Evolutionary conservation across 129 eudicot species (phyloP), one percentile per base, ranked within the genome.

Genomic region (Kitagawia praeruptora): DNA sequence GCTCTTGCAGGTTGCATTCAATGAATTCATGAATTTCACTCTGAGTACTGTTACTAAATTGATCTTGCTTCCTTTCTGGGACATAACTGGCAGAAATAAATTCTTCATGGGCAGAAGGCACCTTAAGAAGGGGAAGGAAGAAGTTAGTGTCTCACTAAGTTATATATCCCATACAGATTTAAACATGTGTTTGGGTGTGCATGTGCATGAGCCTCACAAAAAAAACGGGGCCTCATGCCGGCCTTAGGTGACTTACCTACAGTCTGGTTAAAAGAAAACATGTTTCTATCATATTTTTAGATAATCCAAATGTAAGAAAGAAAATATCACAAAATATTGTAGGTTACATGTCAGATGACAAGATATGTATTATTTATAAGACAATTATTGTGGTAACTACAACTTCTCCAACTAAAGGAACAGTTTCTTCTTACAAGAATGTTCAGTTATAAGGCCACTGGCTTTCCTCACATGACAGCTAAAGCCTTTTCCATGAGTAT

Each of bases 1-100:
- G 75, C 73, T 83, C 87, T 88, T 82, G 87, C 85, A 91, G 70
- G 76, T 83, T 85, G 79, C 25, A 46, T 80, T 75, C 82, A 75
- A 87, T 31, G 74, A 79, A 84, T 72, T 75, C 77, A 88, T 79
- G 76, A 66, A 82, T 80, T 82, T 84, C 90, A 58, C n/a, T 37
- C 40, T 81, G 80, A 45, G 75, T 51, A 21, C n/a, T 44, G 67
- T 87, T 87, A 48, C 66, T 74, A 61, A 75, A 63, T 28, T 70
- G 87, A 56, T 86, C 86, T 77, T 81, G 85, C 27, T 75, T 78
- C 76, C 81, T 79, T 76, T 76, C 85, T 37, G 74, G 67, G 71
- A 80, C 70, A 25, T 76, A 75, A 48, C 70, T 74, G 18, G 67
- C 58, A 39, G 74, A 28, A 54, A 54, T 41, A 47, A 49, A 84